phyloP scores from a whole-genome alignment of 176 grass and related monocot species.

The Juncus inflexus region DNA sequence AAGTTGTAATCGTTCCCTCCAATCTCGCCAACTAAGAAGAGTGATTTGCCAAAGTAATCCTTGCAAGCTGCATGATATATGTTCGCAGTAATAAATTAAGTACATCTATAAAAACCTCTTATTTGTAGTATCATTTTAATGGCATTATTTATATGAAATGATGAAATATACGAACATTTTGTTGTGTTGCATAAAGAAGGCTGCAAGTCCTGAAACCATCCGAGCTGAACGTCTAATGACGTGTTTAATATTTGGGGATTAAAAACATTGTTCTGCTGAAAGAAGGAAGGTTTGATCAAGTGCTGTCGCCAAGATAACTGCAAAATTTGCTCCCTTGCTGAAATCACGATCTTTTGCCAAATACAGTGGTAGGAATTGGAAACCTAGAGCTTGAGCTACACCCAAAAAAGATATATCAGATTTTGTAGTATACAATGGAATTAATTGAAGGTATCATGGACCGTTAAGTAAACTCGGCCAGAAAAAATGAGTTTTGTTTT shows the following conservation, averaged over 20 bases:
- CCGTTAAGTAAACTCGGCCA: no score
- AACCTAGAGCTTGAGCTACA: constrained; percentile 35
- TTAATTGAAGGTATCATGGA: no score
- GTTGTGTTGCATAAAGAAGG: constrained; percentile 40
- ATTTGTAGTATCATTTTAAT: not conserved
- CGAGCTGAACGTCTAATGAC: constrained; percentile 27
- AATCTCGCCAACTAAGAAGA: constrained; percentile 30
- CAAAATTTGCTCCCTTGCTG: constrained; percentile 36
- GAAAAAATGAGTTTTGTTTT: no score
- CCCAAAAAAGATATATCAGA: not conserved
- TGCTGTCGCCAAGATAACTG: constrained; percentile 24
- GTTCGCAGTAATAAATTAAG: no score
- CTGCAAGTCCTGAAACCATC: constrained; percentile 35
- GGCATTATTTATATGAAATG: not conserved
- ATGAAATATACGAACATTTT: constrained; percentile 13
- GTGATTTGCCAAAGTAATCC: constrained; percentile 22
- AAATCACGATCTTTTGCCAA: constrained; percentile 12
- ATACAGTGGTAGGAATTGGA: constrained; percentile 28
- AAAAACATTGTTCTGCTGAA: constrained; percentile 7
- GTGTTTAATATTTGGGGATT: not conserved
- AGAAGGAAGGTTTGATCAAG: constrained; percentile 34
- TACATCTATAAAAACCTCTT: not conserved
- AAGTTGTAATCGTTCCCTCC: constrained; percentile 33
- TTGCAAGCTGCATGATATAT: constrained; percentile 18
- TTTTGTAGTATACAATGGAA: not conserved